Percentiles rank a stretch among this genome's conserved stretches.
Evolutionary conservation across 2,329 filamentous ascomycete species (phyloP).

Genomic region (Epichloe festucae): DNA sequence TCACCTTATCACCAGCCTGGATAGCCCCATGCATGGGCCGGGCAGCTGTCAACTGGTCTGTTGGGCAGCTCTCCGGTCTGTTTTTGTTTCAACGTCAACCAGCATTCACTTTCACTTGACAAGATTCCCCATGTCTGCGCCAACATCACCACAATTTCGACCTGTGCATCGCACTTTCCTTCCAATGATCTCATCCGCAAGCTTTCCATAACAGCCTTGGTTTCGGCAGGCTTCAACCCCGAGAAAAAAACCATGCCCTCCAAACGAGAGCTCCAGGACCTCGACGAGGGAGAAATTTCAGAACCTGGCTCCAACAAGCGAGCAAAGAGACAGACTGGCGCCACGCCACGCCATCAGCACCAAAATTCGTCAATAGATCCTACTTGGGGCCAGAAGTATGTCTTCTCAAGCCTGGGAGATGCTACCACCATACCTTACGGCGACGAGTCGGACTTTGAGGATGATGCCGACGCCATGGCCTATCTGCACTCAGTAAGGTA

Average conservation of each 20-base stretch:
- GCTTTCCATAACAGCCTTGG: background rate
- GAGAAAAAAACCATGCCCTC: constrained; percentile 16
- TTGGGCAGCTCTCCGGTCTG: no score
- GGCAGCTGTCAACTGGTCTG: no score
- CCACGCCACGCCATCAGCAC: constrained; percentile 26
- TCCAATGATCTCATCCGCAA: background rate
- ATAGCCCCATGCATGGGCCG: no score
- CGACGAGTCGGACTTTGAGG: constrained; percentile 53
- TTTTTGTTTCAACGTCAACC: background rate
- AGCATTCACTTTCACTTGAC: background rate
- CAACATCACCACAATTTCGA: background rate
- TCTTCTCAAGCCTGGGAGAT: constrained; percentile 51
- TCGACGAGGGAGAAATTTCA: constrained; percentile 16
- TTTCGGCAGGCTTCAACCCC: background rate
- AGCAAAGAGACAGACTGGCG: constrained; percentile 11
- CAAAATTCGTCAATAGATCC: constrained; percentile 41
- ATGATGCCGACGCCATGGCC: constrained; percentile 52
- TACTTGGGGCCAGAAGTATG: constrained; percentile 58
- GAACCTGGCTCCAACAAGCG: constrained; percentile 17
- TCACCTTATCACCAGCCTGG: no score
- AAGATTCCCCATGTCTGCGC: background rate
- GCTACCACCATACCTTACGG: constrained; percentile 31
- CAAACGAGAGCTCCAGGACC: constrained; percentile 21
- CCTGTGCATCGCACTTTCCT: background rate
- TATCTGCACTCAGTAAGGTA: constrained; percentile 63